Base-by-base conservation (phyloP, 2,329 filamentous ascomycete genomes). In the Ceratocystis variospora region DNA sequence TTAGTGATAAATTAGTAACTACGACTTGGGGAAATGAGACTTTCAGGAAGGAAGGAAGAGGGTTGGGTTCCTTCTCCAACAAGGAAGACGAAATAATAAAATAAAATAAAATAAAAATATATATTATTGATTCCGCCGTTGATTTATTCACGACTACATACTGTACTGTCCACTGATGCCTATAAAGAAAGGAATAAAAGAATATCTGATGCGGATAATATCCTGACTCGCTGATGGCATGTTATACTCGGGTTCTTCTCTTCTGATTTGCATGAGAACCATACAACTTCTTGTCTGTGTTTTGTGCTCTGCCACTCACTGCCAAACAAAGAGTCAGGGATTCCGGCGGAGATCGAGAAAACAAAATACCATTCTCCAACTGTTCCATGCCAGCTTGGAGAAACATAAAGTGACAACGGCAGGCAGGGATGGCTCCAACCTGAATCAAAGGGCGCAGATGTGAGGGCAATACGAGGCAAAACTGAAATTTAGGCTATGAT, bases 391-490 rank as follows among this genome's bases (percentile, higher is more conserved):
- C n/a, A 25, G 15, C 48, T 53, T 53, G 53, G 53, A 25, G 53
- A 57, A 57, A n/a, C 53, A n/a, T 31, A n/a, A 31, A 33, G 53
- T 57, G 53, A 57, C 53, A 53, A 57, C 28, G 22, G 53, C 53
- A 33, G 22, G 53, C 17, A 57, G 22, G 53, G 6, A 33, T 28
- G 53, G 17, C 53, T 28, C 25, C 53, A 57, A 57, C 15, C 15
- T 57, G n/a, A 17, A n/a, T 15, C 22, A 31, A 10, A 57, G 53
- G 53, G 22, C 53, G 53, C 53, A 57, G 17, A 33, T 25, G 28
- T 31, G 53, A 57, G 53, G 53, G 53, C 22, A 31, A 28, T 53
- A 57, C 22, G 15, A 57, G 12, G 22, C 22, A 57, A 22, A 57
- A 15, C n/a, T 19, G n/a, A 53, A 41, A 41, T 41, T n/a, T 53